These are phyloP conservation scores for Pholiota molesta DNA, from an alignment of 768 basidiomycete species.

Conservation along the genomic window DNA sequence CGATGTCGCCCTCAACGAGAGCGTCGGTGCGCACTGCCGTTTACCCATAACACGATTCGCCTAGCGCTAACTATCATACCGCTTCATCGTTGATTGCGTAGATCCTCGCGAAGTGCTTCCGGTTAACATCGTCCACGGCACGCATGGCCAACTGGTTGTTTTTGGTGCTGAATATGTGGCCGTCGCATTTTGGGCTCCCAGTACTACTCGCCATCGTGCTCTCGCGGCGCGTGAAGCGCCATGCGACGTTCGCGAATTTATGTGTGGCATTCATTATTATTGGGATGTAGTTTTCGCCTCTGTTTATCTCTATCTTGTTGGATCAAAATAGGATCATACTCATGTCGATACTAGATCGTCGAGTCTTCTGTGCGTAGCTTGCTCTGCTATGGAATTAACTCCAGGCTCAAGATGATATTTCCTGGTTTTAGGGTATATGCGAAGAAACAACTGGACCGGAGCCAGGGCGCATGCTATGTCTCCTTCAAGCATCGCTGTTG, in stretches of 20 bases:
- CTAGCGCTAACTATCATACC: too few relatives aligned
- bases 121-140: slow-evolving; percentile 45
- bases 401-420: neutral
- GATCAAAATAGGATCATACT: neutral
- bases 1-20: neutral
- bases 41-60: neutral
- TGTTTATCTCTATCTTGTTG: neutral
- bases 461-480: slow-evolving; percentile 43
- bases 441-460: slow-evolving; percentile 45
- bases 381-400: neutral
- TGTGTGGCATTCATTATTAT: slow-evolving; percentile 47
- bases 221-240: slow-evolving; percentile 44
- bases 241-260: slow-evolving; percentile 50
- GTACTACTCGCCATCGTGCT: slow-evolving; percentile 42
- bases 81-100: neutral
- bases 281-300: slow-evolving; percentile 39
- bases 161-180: slow-evolving; percentile 51
- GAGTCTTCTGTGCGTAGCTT: slow-evolving; percentile 30
- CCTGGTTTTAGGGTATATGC: slow-evolving; percentile 39
- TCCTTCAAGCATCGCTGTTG: slow-evolving; percentile 49
- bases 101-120: slow-evolving; percentile 12
- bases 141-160: slow-evolving; percentile 43
- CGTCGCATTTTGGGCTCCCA: slow-evolving; percentile 52
- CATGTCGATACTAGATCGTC: neutral
- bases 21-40: neutral